Evolutionary conservation across 305 asterid genomes (phyloP), one percentile per base, ranked within the genome.

Genomic region (Solanum hybrid): DNA sequence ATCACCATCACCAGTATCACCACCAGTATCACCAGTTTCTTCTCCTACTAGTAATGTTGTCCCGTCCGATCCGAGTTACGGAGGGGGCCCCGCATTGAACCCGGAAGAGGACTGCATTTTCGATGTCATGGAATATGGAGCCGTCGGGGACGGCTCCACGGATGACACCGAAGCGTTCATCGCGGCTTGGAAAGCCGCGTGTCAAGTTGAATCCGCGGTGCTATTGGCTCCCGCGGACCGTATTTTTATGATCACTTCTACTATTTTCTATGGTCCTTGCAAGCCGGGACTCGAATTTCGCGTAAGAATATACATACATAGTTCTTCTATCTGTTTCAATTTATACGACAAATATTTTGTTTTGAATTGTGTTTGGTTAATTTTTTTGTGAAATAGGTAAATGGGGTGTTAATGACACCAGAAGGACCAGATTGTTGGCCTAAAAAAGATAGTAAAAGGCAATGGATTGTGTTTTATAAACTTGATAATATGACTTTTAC

Each of bases 371-470:
- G 46, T 34, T 34, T 76, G n/a, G 4, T 76, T 33, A 4, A 16
- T 33, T 61, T 51, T 16, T 16, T 42, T 24, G 10, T 34, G 20
- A 61, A 42, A 35, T 88, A 95, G 99, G 94, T 97, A 89, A 99
- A 97, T 76, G 99, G 99, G 89, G 93, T 95, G 87, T 20, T 97
- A 69, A 96, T 95, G 99, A 92, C 98, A 89, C 99, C 99, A 0
- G 94, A 97, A 33, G 99, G 99, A 46, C 99, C 99, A 37, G 98
- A 96, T 69, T 94, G 98, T 91, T 97, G 99, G 99, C 99, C 99
- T 0, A 18, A 96, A 88, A 87, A 90, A 12, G 98, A 97, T 85
- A 96, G 99, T 92, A 86, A 69, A 11, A 96, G 95, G 90, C 99
- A 96, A 83, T 96, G 99, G 99, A 94, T 97, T 4, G 99, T 97